A percentile compares a stretch with the other conserved stretches of the same genome.
Conservation (phyloP, 331 rosid genomes). For the Spiraea crenata region DNA sequence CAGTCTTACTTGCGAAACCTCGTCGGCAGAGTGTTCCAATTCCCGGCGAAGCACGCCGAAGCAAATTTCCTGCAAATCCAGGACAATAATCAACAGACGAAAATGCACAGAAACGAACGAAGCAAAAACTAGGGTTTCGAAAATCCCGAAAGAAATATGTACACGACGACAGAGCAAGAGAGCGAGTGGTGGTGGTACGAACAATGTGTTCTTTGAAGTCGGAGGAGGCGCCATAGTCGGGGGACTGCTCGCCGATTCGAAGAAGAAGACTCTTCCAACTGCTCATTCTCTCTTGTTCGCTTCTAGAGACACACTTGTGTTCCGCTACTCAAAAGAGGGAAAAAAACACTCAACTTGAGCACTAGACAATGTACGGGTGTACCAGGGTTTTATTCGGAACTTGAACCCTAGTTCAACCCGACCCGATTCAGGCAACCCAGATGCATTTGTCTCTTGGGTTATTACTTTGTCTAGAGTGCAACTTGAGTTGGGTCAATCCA, state of each 20-base stretch:
- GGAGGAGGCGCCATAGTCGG: constrained; percentile 71
- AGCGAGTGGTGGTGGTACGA: constrained; percentile 20
- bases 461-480: too few relatives aligned
- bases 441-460: too few relatives aligned
- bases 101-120: background rate
- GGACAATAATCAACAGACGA: background rate
- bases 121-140: constrained; percentile 6
- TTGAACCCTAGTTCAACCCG: background rate
- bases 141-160: background rate
- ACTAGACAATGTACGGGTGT: too few relatives aligned
- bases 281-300: constrained; percentile 44
- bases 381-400: background rate
- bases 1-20: constrained; percentile 48
- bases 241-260: constrained; percentile 83
- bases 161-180: background rate
- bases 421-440: background rate
- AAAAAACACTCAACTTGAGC: background rate
- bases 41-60: constrained; percentile 78
- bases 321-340: background rate
- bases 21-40: constrained; percentile 65
- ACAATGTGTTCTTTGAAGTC: constrained; percentile 97
- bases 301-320: background rate
- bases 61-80: constrained; percentile 63
- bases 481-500: too few relatives aligned
- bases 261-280: constrained; percentile 83